These are phyloP conservation scores for Heliosperma pusillum DNA, from an alignment of 148 eudicot genomes.

Conservation along the genomic window DNA sequence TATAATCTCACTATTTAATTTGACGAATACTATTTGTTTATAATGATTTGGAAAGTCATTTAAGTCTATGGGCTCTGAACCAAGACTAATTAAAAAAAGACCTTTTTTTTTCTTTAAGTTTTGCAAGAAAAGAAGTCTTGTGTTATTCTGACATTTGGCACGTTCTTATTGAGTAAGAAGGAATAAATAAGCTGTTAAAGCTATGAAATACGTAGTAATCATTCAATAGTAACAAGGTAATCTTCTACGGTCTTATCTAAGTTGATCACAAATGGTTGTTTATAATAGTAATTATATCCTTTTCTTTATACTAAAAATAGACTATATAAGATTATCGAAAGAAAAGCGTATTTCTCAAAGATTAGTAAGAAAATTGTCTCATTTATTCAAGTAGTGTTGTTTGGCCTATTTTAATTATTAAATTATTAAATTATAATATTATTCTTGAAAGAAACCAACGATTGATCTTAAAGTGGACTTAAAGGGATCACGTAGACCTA, in stretches of 20 bases:
- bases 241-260: conserved; percentile 13
- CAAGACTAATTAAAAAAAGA: conserved; percentile 19
- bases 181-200: conserved; percentile 13
- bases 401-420: too few species aligned
- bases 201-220: too few species aligned
- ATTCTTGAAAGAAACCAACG: too few species aligned
- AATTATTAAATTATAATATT: too few species aligned
- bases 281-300: too few species aligned
- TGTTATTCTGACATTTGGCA: conserved; percentile 15
- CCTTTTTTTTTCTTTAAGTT: conserved; percentile 1
- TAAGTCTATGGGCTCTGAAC: conserved; percentile 28
- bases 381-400: too few species aligned
- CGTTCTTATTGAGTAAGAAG: background rate
- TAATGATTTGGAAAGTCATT: conserved; percentile 15
- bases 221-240: background rate
- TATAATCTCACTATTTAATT: conserved; percentile 22
- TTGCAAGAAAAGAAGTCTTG: conserved; percentile 10
- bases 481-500: too few species aligned
- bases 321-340: too few species aligned
- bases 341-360: too few species aligned
- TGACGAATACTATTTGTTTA: conserved; percentile 14
- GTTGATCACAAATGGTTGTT: conserved; percentile 13
- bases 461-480: too few species aligned
- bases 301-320: too few species aligned
- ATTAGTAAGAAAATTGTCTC: too few species aligned